phyloP scores from a whole-genome alignment of 202 grass and related monocot genomes.

The Dendrocalamus latiflorus region DNA sequence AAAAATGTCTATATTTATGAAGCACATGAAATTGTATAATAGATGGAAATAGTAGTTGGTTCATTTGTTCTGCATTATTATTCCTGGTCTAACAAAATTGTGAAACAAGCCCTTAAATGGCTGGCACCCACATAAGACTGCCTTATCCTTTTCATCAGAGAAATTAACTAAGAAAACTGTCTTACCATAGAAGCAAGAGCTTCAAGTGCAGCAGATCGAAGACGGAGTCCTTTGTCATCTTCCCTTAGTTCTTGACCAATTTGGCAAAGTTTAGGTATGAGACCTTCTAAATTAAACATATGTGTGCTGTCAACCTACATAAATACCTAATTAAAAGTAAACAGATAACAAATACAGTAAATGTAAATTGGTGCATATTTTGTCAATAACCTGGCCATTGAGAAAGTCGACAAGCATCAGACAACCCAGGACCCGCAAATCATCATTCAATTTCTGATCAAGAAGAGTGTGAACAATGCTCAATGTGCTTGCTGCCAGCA shows the following conservation, averaged over 20 bases:
- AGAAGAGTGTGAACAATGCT: slow-evolving; percentile 66
- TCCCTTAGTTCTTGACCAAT: slow-evolving; percentile 67
- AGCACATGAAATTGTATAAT: not conserved
- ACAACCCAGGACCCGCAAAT: slow-evolving; percentile 61
- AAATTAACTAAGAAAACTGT: slow-evolving; percentile 5
- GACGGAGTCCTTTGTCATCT: slow-evolving; percentile 59
- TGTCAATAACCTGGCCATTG: slow-evolving; percentile 57
- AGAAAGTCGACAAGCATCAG: slow-evolving; percentile 92
- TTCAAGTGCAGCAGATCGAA: slow-evolving; percentile 71
- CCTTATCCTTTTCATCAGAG: slow-evolving; percentile 8
- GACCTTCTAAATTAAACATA: slow-evolving; percentile 93
- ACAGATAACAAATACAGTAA: slow-evolving; percentile 1
- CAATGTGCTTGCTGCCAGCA: slow-evolving; percentile 82
- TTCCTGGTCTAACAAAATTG: not conserved
- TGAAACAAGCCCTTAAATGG: not conserved
- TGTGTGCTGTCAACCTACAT: slow-evolving; percentile 83
- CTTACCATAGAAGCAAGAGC: slow-evolving; percentile 92
- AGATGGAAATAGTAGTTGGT: not conserved
- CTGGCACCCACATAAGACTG: not conserved
- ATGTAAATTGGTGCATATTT: slow-evolving; percentile 1
- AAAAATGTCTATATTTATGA: not conserved
- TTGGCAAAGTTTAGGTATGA: slow-evolving; percentile 90
- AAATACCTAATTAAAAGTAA: slow-evolving; percentile 21
- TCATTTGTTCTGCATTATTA: not conserved
- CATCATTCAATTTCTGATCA: slow-evolving; percentile 71